phyloP scores from a whole-genome alignment of 164 flowering plant species.

The Taxillus chinensis region DNA sequence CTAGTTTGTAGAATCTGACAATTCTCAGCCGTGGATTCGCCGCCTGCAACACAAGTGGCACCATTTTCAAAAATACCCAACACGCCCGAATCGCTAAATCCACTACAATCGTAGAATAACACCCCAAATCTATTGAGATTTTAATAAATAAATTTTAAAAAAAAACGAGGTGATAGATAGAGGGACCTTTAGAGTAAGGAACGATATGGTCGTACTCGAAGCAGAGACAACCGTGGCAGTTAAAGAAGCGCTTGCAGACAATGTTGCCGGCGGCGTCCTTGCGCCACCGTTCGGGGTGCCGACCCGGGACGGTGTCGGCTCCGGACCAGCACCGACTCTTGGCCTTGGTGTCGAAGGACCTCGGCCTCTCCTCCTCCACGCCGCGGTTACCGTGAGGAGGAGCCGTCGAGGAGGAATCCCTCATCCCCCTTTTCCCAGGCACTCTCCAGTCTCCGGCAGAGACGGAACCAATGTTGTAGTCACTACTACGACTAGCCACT shows the following conservation, averaged over 20 bases:
- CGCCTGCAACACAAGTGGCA: conserved; percentile 38
- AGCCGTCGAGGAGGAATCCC: background rate
- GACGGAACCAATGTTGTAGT: no score
- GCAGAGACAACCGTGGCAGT: conserved; percentile 92
- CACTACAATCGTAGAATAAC: no score
- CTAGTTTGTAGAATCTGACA: conserved; percentile 95
- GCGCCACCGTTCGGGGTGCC: conserved; percentile 97
- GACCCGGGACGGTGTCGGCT: conserved; percentile 58
- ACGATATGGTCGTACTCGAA: conserved; percentile 93
- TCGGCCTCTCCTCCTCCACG: conserved; percentile 45
- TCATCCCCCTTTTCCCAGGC: no score
- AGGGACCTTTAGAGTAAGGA: conserved; percentile 89
- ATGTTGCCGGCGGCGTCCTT: conserved; percentile 91
- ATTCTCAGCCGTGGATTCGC: conserved; percentile 69
- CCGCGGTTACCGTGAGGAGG: conserved; percentile 1
- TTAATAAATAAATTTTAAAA: conserved; percentile 1
- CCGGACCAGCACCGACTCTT: conserved; percentile 69
- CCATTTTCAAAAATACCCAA: background rate
- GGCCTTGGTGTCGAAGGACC: conserved; percentile 63
- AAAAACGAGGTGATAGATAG: background rate
- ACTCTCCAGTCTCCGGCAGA: no score
- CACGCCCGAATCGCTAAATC: no score
- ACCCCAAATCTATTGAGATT: no score
- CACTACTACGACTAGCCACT: no score
- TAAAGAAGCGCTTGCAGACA: conserved; percentile 91